Base-by-base conservation (phyloP, 2,329 filamentous ascomycete genomes). In the Penicillium italicum region DNA sequence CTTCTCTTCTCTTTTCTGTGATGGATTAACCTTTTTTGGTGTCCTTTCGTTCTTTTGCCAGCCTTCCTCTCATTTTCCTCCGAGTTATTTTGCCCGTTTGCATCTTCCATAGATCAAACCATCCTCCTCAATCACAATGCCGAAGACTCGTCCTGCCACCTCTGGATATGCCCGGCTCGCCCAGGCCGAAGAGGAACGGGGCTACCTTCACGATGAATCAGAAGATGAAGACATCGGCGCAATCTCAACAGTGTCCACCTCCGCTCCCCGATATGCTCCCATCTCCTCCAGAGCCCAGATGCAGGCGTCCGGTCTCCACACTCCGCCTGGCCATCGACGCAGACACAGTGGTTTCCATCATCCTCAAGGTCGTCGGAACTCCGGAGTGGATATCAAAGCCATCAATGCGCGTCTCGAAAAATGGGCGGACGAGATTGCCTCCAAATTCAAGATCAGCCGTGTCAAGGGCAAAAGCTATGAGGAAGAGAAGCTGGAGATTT, bases 371-470 rank as follows among this genome's bases (percentile, higher is more conserved):
- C 81, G 86, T 61, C 89, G 90, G 70, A 94, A 92, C 67, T 82
- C 91, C 20, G 93, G 92, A 3, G 93, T 99, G 18, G 94, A 99
- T 69, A 89, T 99, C 70, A 97, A 97, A 73, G 94, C 94, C 57
- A 97, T 99, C 76, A 99, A 99, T 74, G 92, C 93, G 56, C 84
- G 94, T 24, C 79, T 99, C 26, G 94, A 99, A 76, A 83, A 90
- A 71, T 99, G 94, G 94, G 94, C 94, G 16, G 94, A 97, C 66
- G 94, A 99, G 76, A 97, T 99, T 68, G 92, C 94, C 30, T 89
- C 91, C 64, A 94, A 95, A 67, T 97, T 99, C 82, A 97, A 96
- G 79, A 90, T 92, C 62, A 81, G 83, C 64, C 87, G 86, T 66
- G 85, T 88, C 51, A 90, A 86, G 71, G 89, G 87, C 47, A 87